Evolutionary conservation across 495 filamentous ascomycete species (phyloP).

Genomic region (Aspergillus panamensis): DNA sequence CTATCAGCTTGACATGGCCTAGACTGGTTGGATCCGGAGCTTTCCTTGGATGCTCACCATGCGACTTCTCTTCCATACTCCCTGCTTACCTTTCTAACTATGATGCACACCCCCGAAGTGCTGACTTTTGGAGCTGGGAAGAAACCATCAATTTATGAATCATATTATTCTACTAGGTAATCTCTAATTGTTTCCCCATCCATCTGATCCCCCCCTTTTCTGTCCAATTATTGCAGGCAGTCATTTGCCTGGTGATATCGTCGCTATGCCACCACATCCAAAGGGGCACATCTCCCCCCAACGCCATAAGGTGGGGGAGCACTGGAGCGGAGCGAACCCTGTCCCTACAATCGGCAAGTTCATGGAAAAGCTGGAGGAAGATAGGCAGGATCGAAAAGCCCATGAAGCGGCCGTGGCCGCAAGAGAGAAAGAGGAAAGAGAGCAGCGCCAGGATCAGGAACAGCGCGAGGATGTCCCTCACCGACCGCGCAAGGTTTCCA

Average conservation of each 20-base stretch:
- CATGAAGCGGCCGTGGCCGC: constrained; percentile 55
- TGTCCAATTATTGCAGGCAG: not conserved
- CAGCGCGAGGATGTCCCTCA: constrained; percentile 40
- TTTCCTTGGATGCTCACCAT: not conserved
- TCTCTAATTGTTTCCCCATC: too few species aligned
- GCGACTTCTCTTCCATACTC: not conserved
- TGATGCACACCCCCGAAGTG: constrained; percentile 1
- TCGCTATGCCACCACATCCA: constrained; percentile 26
- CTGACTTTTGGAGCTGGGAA: not conserved
- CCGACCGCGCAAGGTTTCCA: constrained; percentile 39
- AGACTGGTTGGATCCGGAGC: not conserved
- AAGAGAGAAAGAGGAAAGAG: constrained; percentile 35
- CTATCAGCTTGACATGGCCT: not conserved
- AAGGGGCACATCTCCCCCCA: constrained; percentile 23
- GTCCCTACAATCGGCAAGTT: constrained; percentile 87
- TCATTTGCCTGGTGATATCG: not conserved
- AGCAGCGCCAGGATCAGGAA: constrained; percentile 24
- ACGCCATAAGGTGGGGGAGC: constrained; percentile 36
- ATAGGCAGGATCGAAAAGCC: constrained; percentile 72
- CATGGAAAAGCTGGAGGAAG: constrained; percentile 68
- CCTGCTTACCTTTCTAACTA: not conserved
- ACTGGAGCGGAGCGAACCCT: constrained; percentile 57
- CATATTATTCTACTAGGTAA: too few species aligned
- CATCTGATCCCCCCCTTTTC: not conserved
- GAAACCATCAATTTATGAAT: too few species aligned